These are phyloP conservation scores for Candida nitratophila DNA, from an alignment of 805 yeast species.

Conservation along the genomic window DNA sequence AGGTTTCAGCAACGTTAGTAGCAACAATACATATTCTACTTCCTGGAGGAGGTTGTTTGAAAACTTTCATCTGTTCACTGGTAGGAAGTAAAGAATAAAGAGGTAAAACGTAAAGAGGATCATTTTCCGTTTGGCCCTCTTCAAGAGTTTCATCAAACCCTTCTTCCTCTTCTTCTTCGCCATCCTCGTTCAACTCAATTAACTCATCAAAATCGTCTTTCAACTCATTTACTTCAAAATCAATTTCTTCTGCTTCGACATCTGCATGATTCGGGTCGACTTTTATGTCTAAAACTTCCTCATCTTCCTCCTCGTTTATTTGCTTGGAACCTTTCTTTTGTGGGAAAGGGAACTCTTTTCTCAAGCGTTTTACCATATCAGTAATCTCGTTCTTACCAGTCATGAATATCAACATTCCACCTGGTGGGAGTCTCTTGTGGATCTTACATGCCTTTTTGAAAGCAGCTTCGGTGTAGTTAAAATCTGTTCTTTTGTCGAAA, in stretches of 20 bases:
- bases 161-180: conserved; percentile 49
- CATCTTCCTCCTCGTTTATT: conserved; percentile 18
- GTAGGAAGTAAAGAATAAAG: conserved; percentile 92
- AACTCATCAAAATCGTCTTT: conserved; percentile 35
- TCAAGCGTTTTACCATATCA: conserved; percentile 61
- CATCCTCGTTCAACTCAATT: conserved; percentile 43
- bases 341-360: conserved; percentile 59
- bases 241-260: conserved; percentile 84
- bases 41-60: conserved; percentile 78
- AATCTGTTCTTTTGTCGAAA: conserved; percentile 73
- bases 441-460: conserved; percentile 80
- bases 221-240: conserved; percentile 38
- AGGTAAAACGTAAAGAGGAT: conserved; percentile 87
- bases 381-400: conserved; percentile 94
- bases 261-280: conserved; percentile 55
- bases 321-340: conserved; percentile 10
- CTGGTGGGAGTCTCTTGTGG: conserved; percentile 81
- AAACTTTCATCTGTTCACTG: conserved; percentile 88
- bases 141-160: conserved; percentile 69
- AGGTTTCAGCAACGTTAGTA: conserved; percentile 96
- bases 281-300: conserved; percentile 35
- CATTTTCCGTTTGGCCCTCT: conserved; percentile 61
- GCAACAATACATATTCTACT: conserved; percentile 88
- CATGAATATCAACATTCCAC: conserved; percentile 85
- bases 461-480: conserved; percentile 80